phyloP scores from a whole-genome alignment of 176 grass and related monocot genomes.

The Lolium multiflorum region DNA sequence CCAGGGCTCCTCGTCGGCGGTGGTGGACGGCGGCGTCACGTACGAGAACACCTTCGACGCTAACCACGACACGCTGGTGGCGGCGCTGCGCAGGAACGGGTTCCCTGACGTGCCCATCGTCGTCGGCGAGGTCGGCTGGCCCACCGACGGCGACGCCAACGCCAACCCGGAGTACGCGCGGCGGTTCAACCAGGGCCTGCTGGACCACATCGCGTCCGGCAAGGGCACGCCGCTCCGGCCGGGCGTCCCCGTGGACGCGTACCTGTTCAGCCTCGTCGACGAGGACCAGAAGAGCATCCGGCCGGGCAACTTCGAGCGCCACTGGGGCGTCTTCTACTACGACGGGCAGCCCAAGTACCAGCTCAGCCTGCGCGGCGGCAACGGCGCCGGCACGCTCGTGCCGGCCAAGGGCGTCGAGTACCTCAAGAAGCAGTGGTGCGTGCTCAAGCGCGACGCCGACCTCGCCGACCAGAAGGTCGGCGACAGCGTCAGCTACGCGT shows the following conservation, averaged over 20 bases:
- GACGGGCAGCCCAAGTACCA: constrained; percentile 79
- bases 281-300: constrained; percentile 83
- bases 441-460: constrained; percentile 57
- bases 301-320: constrained; percentile 91
- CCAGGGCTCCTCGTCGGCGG: constrained; percentile 54
- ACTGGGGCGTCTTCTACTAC: constrained; percentile 92
- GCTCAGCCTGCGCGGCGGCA: constrained; percentile 50
- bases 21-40: constrained; percentile 68
- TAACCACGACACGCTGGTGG: constrained; percentile 81
- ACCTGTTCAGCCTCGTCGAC: constrained; percentile 90
- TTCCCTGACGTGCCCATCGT: constrained; percentile 69
- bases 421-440: constrained; percentile 65
- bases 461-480: constrained; percentile 58
- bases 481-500: constrained; percentile 72
- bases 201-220: constrained; percentile 49
- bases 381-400: constrained; percentile 7
- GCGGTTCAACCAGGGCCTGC: constrained; percentile 80
- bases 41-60: constrained; percentile 83
- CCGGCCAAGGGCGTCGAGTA: constrained; percentile 62
- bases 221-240: constrained; percentile 76
- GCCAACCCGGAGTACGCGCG: constrained; percentile 59
- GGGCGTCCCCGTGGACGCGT: constrained; percentile 62
- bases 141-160: constrained; percentile 74
- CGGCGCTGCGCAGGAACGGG: constrained; percentile 70
- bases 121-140: constrained; percentile 85